Percentiles rank a stretch among this genome's conserved stretches.
phyloP scores from a whole-genome alignment of 2,329 filamentous ascomycete genomes.

The Aspergillus tamarii region DNA sequence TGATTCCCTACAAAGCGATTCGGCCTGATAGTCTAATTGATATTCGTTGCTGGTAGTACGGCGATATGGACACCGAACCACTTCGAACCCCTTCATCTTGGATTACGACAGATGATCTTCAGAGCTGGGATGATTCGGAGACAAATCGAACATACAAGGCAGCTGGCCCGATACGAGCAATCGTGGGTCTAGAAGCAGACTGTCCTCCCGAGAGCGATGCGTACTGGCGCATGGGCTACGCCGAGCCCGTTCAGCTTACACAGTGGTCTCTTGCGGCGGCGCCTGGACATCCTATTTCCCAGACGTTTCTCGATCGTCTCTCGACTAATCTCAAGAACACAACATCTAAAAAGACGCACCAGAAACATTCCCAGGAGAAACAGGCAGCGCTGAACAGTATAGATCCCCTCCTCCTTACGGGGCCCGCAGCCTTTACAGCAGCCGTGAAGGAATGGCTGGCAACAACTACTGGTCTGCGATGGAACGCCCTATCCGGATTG shows the following conservation, averaged over 20 bases:
- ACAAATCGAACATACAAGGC: constrained; percentile 26
- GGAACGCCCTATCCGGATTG: constrained; percentile 36
- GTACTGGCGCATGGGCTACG: constrained; percentile 41
- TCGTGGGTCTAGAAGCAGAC: constrained; percentile 39
- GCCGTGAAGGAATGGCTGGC: constrained; percentile 28
- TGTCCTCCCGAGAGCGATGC: constrained; percentile 27
- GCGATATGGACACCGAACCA: constrained; percentile 37
- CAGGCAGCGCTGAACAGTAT: constrained; percentile 15
- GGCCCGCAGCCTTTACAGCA: constrained; percentile 35
- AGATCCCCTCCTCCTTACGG: constrained; percentile 34
- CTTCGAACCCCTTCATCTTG: constrained; percentile 32
- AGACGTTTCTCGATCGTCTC: constrained; percentile 30
- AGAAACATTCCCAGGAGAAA: not conserved
- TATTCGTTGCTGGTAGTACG: constrained; percentile 26
- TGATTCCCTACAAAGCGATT: not conserved
- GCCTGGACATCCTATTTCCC: constrained; percentile 31
- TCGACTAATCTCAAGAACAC: constrained; percentile 3
- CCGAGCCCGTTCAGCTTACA: constrained; percentile 36
- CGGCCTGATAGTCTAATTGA: not conserved
- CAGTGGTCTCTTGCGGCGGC: constrained; percentile 37
- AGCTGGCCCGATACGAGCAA: constrained; percentile 23
- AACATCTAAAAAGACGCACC: not conserved
- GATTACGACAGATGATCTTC: constrained; percentile 29
- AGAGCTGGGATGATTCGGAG: constrained; percentile 30
- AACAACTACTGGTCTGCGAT: constrained; percentile 28